A percentile compares a stretch with the other conserved stretches of the same genome.
Conservation (phyloP, 73 alveolate genomes). For the Symbiodinium pilosum region DNA sequence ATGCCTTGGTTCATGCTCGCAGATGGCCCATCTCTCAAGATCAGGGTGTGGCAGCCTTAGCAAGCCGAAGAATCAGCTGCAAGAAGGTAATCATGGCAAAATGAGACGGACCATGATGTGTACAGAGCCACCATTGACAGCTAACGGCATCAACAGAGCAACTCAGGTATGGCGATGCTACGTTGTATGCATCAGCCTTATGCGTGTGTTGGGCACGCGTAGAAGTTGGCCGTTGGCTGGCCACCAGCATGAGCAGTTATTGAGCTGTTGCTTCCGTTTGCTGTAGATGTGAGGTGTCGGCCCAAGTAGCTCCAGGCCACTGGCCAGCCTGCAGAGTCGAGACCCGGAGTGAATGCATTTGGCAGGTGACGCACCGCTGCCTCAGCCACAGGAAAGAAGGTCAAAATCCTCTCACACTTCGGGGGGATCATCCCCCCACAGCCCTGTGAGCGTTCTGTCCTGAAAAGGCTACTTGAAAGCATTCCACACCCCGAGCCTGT, state of each 20-base stretch:
- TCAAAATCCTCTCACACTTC: not conserved
- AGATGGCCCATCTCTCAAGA: slow-evolving; percentile 65
- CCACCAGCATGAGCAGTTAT: no score
- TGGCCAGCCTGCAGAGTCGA: not conserved
- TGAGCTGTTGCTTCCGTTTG: no score
- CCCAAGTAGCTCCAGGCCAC: slow-evolving; percentile 68
- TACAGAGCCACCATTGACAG: no score
- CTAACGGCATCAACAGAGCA: no score
- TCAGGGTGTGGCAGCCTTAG: slow-evolving; percentile 30
- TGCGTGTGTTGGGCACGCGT: no score
- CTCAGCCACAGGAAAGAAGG: not conserved
- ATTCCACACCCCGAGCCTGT: not conserved
- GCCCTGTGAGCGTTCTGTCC: slow-evolving; percentile 70
- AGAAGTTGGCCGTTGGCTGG: no score
- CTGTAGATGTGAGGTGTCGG: slow-evolving; percentile 18
- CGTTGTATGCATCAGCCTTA: slow-evolving; percentile 8
- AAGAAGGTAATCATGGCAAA: not conserved
- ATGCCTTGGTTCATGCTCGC: slow-evolving; percentile 79
- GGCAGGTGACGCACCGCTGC: slow-evolving; percentile 53
- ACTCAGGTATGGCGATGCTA: slow-evolving; percentile 75
- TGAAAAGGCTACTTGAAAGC: no score
- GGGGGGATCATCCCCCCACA: slow-evolving; percentile 48
- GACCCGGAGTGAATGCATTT: not conserved
- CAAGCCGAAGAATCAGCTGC: no score
- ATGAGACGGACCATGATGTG: not conserved